Evolutionary conservation across 768 basidiomycete species (phyloP).

Genomic region (Leccinum boreale): DNA sequence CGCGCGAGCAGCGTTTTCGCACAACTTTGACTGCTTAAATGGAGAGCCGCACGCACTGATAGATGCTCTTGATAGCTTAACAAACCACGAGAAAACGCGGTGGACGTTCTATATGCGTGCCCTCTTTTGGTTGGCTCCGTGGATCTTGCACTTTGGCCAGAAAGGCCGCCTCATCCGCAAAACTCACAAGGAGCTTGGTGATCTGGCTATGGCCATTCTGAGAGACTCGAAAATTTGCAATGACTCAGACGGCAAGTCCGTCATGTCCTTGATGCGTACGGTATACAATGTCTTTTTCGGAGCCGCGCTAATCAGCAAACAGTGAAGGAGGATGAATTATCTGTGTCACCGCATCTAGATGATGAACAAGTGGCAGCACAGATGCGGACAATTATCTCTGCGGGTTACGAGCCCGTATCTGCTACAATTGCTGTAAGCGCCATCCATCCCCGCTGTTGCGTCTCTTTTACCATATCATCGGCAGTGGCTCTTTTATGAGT

Average conservation of each 20-base stretch:
- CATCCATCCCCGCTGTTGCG: background rate
- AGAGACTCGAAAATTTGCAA: conserved; percentile 46
- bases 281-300: background rate
- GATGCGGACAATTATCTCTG: conserved; percentile 62
- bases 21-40: conserved; percentile 57
- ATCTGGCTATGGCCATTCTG: conserved; percentile 51
- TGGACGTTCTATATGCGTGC: conserved; percentile 64
- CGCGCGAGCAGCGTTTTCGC: conserved; percentile 58
- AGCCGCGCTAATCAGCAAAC: conserved; percentile 3
- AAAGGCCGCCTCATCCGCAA: conserved; percentile 56
- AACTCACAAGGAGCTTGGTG: conserved; percentile 52
- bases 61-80: conserved; percentile 54
- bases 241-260: conserved; percentile 42
- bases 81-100: conserved; percentile 56
- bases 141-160: conserved; percentile 51
- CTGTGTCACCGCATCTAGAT: conserved; percentile 36
- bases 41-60: conserved; percentile 47
- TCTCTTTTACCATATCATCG: conserved; percentile 5
- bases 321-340: conserved; percentile 45
- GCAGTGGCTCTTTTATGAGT: conserved; percentile 66
- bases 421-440: conserved; percentile 33
- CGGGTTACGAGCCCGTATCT: conserved; percentile 44
- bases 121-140: conserved; percentile 58
- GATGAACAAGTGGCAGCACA: conserved; percentile 55
- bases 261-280: conserved; percentile 56